phyloP scores from a whole-genome alignment of 331 rosid genomes.

The Ulmus americana region DNA sequence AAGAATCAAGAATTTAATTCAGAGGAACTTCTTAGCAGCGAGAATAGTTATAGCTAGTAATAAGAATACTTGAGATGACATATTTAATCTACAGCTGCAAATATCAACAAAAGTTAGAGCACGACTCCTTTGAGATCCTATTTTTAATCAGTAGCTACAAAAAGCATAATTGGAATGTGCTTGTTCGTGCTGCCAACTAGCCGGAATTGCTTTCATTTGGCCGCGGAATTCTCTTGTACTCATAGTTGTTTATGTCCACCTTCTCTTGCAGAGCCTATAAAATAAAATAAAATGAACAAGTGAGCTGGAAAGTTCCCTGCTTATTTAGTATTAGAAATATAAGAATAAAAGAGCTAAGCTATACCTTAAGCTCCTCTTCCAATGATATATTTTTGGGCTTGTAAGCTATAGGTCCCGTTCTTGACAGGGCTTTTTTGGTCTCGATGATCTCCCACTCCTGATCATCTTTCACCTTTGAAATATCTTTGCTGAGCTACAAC shows the following conservation, averaged over 20 bases:
- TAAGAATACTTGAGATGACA: background rate
- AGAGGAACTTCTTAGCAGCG: background rate
- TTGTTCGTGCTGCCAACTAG: conserved; percentile 15
- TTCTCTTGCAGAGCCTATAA: conserved; percentile 55
- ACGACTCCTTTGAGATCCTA: background rate
- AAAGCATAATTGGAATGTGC: background rate
- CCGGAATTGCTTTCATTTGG: conserved; percentile 43
- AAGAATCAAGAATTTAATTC: background rate
- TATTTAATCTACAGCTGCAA: background rate
- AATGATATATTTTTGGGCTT: conserved; percentile 62
- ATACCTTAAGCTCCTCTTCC: conserved; percentile 69
- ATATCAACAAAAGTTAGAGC: background rate
- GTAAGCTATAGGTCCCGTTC: conserved; percentile 71
- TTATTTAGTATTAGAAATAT: background rate
- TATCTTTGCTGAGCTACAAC: conserved; percentile 64
- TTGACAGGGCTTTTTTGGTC: conserved; percentile 65
- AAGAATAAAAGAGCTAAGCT: background rate
- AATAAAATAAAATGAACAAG: conserved; percentile 8
- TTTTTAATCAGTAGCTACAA: background rate
- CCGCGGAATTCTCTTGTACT: conserved; percentile 68
- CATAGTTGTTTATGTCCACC: conserved; percentile 65
- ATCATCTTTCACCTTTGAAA: conserved; percentile 80
- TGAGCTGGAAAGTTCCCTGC: conserved; percentile 11
- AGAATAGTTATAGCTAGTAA: background rate
- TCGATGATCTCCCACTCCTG: conserved; percentile 83